Evolutionary conservation across 305 asterid genomes (phyloP), one percentile per base, ranked within the genome.

Genomic region (Fraxinus velutina): DNA sequence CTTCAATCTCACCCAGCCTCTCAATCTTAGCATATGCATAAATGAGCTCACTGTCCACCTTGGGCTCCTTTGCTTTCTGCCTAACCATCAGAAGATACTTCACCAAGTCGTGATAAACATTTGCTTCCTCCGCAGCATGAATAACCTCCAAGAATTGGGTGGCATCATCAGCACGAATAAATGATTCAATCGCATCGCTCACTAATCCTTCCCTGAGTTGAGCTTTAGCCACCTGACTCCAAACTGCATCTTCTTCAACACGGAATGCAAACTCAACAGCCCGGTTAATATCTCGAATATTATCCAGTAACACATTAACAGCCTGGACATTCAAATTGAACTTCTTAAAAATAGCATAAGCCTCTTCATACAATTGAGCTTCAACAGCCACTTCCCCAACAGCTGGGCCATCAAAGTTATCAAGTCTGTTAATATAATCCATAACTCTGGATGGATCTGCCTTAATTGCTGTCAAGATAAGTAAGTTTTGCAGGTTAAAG

Each of bases 351-450:
- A 96, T 96, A 62, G 97, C 95, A 91, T 83, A 96, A 72, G 97
- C 98, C 88, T 96, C 99, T 89, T 96, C 98, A 81, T 86, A 94
- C 83, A 96, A 84, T 81, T 90, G 93, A 77, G 97, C 97, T 86
- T 94, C 99, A 50, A 96, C 99, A 84, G 98, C 99, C 83, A 96
- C 97, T 85, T 96, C 99, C 42, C 99, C 99, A 78, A 96, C 99
- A 42, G 98, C 98, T 55, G 98, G 98, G 70, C 99, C 99, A 83
- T 93, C 99, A 90, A 96, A 96, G 88, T 96, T 96, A 85, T 96
- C 99, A 33, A 96, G 96, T 80, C 99, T 93, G 80, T 96, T 96
- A 60, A 96, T 86, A 77, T 96, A 96, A 89, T 89, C 92, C 92
- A 89, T 89, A 36, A 89, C 92, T 81, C 92, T 85, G 50, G 92